These are phyloP conservation scores for Lactifluus piperatus DNA, from an alignment of 768 basidiomycete genomes.

Conservation along the genomic window DNA sequence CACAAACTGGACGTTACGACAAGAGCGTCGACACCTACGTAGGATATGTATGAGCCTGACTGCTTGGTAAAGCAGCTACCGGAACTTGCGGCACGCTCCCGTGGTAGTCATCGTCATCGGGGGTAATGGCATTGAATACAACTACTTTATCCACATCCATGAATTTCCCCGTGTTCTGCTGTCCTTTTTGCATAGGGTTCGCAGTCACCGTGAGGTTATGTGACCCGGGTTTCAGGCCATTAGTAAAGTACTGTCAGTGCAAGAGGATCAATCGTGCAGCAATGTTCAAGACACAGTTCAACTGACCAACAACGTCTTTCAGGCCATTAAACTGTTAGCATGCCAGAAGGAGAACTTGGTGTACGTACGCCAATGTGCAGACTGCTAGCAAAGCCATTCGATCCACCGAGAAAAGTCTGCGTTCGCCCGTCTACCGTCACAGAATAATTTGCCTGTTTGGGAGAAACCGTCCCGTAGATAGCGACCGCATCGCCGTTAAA, in stretches of 20 bases:
- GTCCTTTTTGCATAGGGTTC: constrained; percentile 17
- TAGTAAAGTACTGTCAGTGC: constrained; percentile 37
- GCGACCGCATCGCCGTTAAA: constrained; percentile 48
- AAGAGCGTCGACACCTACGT: not conserved
- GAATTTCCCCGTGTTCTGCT: constrained; percentile 1
- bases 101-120: not conserved
- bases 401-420: constrained; percentile 30
- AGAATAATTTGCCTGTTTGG: constrained; percentile 41
- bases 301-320: constrained; percentile 25
- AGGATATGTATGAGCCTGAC: not conserved
- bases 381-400: constrained; percentile 28
- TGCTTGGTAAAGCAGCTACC: not conserved
- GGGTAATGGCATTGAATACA: not conserved
- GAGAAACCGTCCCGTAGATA: constrained; percentile 43
- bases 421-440: constrained; percentile 37
- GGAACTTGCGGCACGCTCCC: not conserved
- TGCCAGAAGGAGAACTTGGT: not conserved
- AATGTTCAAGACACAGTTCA: not conserved
- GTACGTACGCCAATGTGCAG: constrained; percentile 29
- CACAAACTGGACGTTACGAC: not conserved
- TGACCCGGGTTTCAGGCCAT: constrained; percentile 30
- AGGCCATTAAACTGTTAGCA: not conserved
- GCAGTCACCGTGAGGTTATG: constrained; percentile 35
- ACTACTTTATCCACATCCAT: constrained; percentile 11
- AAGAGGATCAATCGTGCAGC: not conserved